These are phyloP conservation scores for Xylariomycetidae sp. DNA, from an alignment of 2,329 filamentous ascomycete genomes.

Conservation along the genomic window DNA sequence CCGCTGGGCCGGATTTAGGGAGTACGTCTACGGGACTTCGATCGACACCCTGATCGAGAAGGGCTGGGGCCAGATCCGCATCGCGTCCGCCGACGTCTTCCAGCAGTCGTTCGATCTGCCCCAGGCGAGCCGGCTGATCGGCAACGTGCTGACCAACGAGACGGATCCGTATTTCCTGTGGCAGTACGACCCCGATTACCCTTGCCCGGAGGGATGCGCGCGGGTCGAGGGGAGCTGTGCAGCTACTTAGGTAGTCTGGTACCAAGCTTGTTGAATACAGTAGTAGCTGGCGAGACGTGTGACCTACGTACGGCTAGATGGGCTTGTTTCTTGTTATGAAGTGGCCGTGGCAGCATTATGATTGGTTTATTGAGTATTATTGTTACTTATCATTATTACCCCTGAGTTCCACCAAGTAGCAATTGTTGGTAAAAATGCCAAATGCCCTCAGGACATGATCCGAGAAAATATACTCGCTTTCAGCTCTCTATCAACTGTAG, in stretches of 20 bases:
- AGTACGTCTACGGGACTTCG: conserved; percentile 50
- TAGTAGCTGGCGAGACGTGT: too few relatives aligned
- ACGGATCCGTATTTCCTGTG: conserved; percentile 50
- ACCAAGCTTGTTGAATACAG: too few relatives aligned
- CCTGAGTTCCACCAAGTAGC: too few relatives aligned
- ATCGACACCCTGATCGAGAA: conserved; percentile 39
- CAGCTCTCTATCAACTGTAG: too few relatives aligned
- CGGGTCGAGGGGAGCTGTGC: conserved; percentile 8
- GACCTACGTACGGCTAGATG: too few relatives aligned
- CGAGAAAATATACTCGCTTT: too few relatives aligned
- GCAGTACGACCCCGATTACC: conserved; percentile 39
- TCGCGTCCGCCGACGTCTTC: conserved; percentile 43
- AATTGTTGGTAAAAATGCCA: too few relatives aligned
- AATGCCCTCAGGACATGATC: too few relatives aligned
- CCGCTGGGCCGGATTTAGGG: conserved; percentile 50
- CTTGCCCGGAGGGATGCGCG: conserved; percentile 11
- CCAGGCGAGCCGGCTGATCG: conserved; percentile 34
- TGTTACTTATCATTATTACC: too few relatives aligned
- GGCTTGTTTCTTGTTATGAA: too few relatives aligned
- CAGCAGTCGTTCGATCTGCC: conserved; percentile 33
- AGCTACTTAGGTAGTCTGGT: conserved; percentile 3
- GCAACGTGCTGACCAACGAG: conserved; percentile 43
- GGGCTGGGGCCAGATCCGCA: conserved; percentile 48
- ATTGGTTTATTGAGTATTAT: too few relatives aligned
- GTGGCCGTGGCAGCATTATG: too few relatives aligned